phyloP scores from a whole-genome alignment of 176 grass and related monocot species.

The Rhynchospora pubera region DNA sequence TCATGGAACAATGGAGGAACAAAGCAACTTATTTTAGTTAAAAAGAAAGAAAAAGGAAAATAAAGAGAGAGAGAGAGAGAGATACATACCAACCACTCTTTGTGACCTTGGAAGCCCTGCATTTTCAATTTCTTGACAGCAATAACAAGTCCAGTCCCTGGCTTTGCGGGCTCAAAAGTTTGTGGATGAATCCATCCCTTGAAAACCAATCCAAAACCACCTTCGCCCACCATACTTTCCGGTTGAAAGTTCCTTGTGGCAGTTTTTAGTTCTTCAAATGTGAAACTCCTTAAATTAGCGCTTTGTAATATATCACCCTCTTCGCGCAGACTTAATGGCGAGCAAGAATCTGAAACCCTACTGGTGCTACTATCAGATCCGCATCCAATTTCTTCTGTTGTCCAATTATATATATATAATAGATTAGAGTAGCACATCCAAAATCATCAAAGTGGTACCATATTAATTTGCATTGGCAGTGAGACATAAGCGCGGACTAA shows the following conservation, averaged over 20 bases:
- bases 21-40: background rate
- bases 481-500: too few relatives aligned
- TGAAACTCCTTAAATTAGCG: slow-evolving; percentile 32
- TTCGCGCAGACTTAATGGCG: background rate
- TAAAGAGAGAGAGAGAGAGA: too few relatives aligned
- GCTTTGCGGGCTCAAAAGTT: too few relatives aligned
- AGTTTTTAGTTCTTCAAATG: slow-evolving; percentile 35
- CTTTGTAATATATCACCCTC: background rate
- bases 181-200: slow-evolving; percentile 35
- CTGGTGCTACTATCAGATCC: background rate
- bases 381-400: background rate
- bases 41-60: too few relatives aligned
- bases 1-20: background rate
- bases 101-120: too few relatives aligned
- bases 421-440: background rate
- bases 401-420: background rate
- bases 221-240: slow-evolving; percentile 54
- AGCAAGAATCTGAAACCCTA: background rate
- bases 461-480: too few relatives aligned
- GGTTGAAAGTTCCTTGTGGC: slow-evolving; percentile 40
- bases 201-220: slow-evolving; percentile 54
- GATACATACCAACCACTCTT: too few relatives aligned
- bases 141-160: too few relatives aligned
- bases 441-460: too few relatives aligned
- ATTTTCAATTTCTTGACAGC: too few relatives aligned